Conservation (phyloP, 495 filamentous ascomycete genomes). For the Hyphodiscus hymeniophilus region DNA sequence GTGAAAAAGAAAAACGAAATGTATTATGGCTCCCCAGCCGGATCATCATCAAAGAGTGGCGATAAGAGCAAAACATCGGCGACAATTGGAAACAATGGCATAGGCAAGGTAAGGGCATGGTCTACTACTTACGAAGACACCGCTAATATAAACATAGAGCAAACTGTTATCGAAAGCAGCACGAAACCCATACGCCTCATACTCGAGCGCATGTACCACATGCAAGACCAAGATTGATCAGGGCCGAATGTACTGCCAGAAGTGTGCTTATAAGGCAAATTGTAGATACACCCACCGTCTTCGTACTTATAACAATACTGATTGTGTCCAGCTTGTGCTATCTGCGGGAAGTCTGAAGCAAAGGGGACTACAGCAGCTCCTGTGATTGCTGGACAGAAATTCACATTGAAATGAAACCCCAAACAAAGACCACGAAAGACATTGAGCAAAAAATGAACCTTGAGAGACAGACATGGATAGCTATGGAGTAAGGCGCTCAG, state of each 20-base stretch:
- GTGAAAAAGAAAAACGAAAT: slow-evolving; percentile 67
- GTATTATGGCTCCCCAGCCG: slow-evolving; percentile 57
- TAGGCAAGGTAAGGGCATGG: slow-evolving; percentile 37
- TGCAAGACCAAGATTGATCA: slow-evolving; percentile 61
- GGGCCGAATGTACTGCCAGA: slow-evolving; percentile 54
- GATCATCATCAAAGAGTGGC: slow-evolving; percentile 28
- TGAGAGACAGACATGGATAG: neutral
- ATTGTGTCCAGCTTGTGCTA: slow-evolving; percentile 45
- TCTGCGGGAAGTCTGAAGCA: slow-evolving; percentile 54
- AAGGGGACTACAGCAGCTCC: slow-evolving; percentile 43
- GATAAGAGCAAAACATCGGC: slow-evolving; percentile 34
- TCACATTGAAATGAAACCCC: slow-evolving; percentile 50
- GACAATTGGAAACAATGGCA: slow-evolving; percentile 46
- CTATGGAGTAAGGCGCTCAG: neutral
- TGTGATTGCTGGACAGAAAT: slow-evolving; percentile 54
- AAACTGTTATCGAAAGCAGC: slow-evolving; percentile 61
- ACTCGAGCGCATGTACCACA: slow-evolving; percentile 42
- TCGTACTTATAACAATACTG: slow-evolving; percentile 12
- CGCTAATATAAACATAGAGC: slow-evolving; percentile 35
- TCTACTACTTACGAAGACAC: neutral
- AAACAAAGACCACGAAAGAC: neutral
- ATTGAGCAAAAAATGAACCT: neutral
- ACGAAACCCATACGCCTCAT: slow-evolving; percentile 63
- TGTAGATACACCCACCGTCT: slow-evolving; percentile 30
- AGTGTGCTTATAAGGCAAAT: slow-evolving; percentile 59